Evolutionary conservation across 2,329 filamentous ascomycete genomes (phyloP).

Genomic region (Pseudogymnoascus sp.): DNA sequence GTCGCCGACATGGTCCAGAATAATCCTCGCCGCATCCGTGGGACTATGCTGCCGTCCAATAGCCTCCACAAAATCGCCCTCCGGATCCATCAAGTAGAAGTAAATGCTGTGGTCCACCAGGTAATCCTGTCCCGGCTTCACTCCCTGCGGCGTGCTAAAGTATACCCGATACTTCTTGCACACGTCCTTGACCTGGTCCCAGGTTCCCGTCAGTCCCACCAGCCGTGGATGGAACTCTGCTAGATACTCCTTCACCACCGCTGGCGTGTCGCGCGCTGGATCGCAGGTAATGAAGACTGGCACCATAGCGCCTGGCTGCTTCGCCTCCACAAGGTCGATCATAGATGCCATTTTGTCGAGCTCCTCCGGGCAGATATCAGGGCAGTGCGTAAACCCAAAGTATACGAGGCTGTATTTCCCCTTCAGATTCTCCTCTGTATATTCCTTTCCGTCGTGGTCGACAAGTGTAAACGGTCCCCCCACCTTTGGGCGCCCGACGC

Average conservation of each 20-base stretch:
- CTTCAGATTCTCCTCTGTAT: slow-evolving; percentile 73
- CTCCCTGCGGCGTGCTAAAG: slow-evolving; percentile 82
- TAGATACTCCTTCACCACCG: slow-evolving; percentile 77
- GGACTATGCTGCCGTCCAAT: slow-evolving; percentile 91
- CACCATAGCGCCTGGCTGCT: slow-evolving; percentile 28
- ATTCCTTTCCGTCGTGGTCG: slow-evolving; percentile 71
- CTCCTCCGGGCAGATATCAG: slow-evolving; percentile 97
- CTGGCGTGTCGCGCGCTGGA: slow-evolving; percentile 79
- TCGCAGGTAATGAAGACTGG: slow-evolving; percentile 93
- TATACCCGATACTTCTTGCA: slow-evolving; percentile 97
- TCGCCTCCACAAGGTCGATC: slow-evolving; percentile 62
- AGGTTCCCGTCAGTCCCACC: slow-evolving; percentile 83
- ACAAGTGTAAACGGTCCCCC: slow-evolving; percentile 76
- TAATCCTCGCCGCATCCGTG: slow-evolving; percentile 73
- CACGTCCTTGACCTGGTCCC: slow-evolving; percentile 85
- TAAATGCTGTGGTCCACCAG: slow-evolving; percentile 98
- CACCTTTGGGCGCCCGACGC: slow-evolving; percentile 85
- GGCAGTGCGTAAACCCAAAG: slow-evolving; percentile 97
- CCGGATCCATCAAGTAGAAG: slow-evolving; percentile 98
- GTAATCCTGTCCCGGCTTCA: slow-evolving; percentile 92
- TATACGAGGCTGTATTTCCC: slow-evolving; percentile 86
- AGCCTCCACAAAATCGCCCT: slow-evolving; percentile 96
- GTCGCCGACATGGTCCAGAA: slow-evolving; percentile 76
- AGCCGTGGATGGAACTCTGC: slow-evolving; percentile 83
- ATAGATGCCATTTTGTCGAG: slow-evolving; percentile 99